Percentiles rank a stretch among this genome's conserved stretches.
Evolutionary conservation across 2,329 filamentous ascomycete species (phyloP).

Genomic region (Verticillium tricorpus): DNA sequence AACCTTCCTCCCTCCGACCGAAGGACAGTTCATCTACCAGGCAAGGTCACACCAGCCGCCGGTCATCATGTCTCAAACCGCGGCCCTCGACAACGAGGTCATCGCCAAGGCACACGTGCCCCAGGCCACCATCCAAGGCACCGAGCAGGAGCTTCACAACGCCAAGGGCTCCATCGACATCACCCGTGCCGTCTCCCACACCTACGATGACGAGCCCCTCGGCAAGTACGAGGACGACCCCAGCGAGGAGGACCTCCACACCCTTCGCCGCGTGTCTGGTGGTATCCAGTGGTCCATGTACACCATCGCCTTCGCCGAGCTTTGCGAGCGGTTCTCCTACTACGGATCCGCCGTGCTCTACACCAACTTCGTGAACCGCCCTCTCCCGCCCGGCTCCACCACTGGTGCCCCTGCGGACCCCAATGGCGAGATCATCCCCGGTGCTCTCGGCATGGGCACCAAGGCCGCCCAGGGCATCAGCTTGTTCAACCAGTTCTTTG

Average conservation of each 20-base stretch:
- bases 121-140: constrained; percentile 13
- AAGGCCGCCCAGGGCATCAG: constrained; percentile 45
- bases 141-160: constrained; percentile 13
- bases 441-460: constrained; percentile 56
- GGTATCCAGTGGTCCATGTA: constrained; percentile 62
- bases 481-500: constrained; percentile 57
- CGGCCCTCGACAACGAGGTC: constrained; percentile 12
- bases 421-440: constrained; percentile 28
- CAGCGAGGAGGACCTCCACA: constrained; percentile 57
- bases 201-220: constrained; percentile 20
- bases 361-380: constrained; percentile 60
- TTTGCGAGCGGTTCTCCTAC: constrained; percentile 75
- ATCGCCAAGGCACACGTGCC: constrained; percentile 17
- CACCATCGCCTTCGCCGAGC: constrained; percentile 67
- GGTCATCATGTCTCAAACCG: constrained; percentile 13
- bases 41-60: constrained; percentile 7
- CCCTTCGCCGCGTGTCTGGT: constrained; percentile 60
- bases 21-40: constrained; percentile 4
- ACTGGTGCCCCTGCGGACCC: constrained; percentile 41
- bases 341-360: constrained; percentile 67
- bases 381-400: constrained; percentile 46
- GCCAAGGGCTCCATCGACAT: constrained; percentile 15
- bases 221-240: constrained; percentile 34
- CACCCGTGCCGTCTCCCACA: constrained; percentile 15
- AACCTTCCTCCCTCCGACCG: constrained; percentile 6